A percentile compares a stretch with the other conserved stretches of the same genome.
These are phyloP conservation scores for Apiotrichum mycotoxinovorans DNA, from an alignment of 1,284 basidiomycete species.

Conservation along the genomic window DNA sequence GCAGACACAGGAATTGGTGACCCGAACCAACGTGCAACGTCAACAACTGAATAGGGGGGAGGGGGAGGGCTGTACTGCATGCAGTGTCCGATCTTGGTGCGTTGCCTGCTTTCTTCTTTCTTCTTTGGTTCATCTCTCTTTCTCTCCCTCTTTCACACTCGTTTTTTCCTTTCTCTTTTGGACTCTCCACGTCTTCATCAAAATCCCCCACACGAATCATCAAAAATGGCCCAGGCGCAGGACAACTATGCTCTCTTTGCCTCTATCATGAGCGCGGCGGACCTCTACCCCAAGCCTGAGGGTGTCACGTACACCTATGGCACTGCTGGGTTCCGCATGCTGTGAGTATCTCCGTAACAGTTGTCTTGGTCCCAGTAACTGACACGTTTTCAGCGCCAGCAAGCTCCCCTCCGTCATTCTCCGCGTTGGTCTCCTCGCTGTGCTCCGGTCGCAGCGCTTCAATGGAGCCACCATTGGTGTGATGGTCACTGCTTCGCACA, in stretches of 20 bases:
- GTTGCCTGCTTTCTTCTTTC: neutral
- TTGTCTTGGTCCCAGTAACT: neutral
- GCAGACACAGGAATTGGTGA: no score
- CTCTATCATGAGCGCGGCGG: constrained; percentile 37
- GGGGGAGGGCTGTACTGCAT: no score
- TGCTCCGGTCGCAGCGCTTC: constrained; percentile 81
- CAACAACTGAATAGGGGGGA: no score
- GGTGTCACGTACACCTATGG: constrained; percentile 72
- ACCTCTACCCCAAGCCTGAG: constrained; percentile 52
- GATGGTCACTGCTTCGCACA: constrained; percentile 99
- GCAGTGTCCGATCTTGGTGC: no score
- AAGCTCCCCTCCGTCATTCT: constrained; percentile 90
- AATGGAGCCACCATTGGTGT: constrained; percentile 90
- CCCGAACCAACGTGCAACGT: no score
- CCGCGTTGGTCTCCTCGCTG: constrained; percentile 86
- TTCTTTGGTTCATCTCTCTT: neutral
- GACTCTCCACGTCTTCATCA: no score
- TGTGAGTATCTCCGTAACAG: constrained; percentile 60
- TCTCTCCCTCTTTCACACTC: neutral
- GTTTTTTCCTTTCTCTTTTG: neutral
- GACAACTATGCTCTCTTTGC: constrained; percentile 32
- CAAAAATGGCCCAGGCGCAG: constrained; percentile 10
- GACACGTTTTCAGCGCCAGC: constrained; percentile 58
- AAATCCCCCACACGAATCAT: neutral
- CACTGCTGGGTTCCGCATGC: constrained; percentile 89